These are phyloP conservation scores for Metarhizium album DNA, from an alignment of 2,329 filamentous ascomycete species.

Conservation along the genomic window DNA sequence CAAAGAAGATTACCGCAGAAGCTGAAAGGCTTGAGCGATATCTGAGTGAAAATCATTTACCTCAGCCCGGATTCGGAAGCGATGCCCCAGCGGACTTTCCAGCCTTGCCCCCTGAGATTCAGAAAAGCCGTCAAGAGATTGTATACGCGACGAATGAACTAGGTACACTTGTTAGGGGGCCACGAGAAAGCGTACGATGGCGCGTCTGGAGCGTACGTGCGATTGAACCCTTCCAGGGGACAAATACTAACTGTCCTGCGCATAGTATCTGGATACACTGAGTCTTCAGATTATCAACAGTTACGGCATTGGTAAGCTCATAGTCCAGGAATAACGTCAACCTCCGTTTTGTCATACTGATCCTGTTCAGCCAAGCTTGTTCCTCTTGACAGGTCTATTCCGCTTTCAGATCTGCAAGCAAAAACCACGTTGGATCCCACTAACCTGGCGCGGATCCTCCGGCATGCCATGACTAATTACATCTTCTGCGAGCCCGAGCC, in stretches of 20 bases:
- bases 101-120: slow-evolving; percentile 33
- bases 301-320: slow-evolving; percentile 34
- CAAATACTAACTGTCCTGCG: background rate
- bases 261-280: slow-evolving; percentile 37
- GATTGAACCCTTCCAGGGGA: background rate
- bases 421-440: slow-evolving; percentile 35
- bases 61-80: slow-evolving; percentile 33
- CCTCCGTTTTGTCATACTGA: background rate
- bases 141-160: slow-evolving; percentile 39
- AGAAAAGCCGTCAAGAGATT: slow-evolving; percentile 34
- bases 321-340: background rate
- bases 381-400: slow-evolving; percentile 33
- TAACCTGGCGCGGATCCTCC: slow-evolving; percentile 40
- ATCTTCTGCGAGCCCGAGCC: slow-evolving; percentile 43
- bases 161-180: slow-evolving; percentile 35
- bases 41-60: slow-evolving; percentile 29
- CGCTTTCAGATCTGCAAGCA: slow-evolving; percentile 32
- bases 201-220: slow-evolving; percentile 38
- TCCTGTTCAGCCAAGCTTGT: slow-evolving; percentile 34
- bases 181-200: slow-evolving; percentile 40
- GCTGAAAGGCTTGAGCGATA: slow-evolving; percentile 39
- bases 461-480: slow-evolving; percentile 46
- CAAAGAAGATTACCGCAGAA: slow-evolving; percentile 35
- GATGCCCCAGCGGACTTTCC: slow-evolving; percentile 36
- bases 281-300: slow-evolving; percentile 40